A percentile compares a stretch with the other conserved stretches of the same genome.
These are phyloP conservation scores for Cladosporium oxysporum DNA, from an alignment of 2,329 filamentous ascomycete genomes.

Conservation along the genomic window DNA sequence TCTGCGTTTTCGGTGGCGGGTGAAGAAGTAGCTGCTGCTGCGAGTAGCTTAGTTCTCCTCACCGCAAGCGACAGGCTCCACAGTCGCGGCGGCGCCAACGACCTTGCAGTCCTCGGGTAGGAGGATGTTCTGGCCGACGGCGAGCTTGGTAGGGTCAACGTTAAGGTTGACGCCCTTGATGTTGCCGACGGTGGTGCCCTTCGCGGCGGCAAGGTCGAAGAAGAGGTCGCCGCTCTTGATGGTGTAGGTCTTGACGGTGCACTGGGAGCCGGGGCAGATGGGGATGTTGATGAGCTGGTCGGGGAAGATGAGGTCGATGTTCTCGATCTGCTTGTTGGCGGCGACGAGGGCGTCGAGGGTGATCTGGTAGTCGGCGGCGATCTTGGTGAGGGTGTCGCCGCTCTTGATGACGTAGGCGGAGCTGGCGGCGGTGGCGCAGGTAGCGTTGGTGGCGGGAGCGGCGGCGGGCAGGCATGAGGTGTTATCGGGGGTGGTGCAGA, in stretches of 20 bases:
- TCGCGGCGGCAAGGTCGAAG: constrained; percentile 27
- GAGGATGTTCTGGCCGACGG: constrained; percentile 23
- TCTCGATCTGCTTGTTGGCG: constrained; percentile 30
- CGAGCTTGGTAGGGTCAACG: constrained; percentile 25
- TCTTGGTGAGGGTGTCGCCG: constrained; percentile 28
- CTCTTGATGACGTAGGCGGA: constrained; percentile 27
- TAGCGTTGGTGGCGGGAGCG: constrained; percentile 21
- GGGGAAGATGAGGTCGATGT: constrained; percentile 25
- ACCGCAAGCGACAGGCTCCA: not conserved
- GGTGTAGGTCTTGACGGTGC: constrained; percentile 28
- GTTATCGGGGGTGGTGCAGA: constrained; percentile 33
- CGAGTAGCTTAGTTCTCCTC: not conserved
- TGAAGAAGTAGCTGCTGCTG: not conserved
- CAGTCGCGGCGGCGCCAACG: not conserved
- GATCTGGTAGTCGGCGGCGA: constrained; percentile 31
- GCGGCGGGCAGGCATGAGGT: constrained; percentile 25
- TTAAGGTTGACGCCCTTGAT: constrained; percentile 30
- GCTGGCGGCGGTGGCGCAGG: constrained; percentile 30
- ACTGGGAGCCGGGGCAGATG: constrained; percentile 28
- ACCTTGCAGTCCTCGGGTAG: constrained; percentile 23
- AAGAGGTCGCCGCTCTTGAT: constrained; percentile 31
- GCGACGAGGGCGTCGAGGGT: constrained; percentile 27
- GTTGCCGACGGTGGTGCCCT: constrained; percentile 28
- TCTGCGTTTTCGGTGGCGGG: not conserved
- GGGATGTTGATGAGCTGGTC: constrained; percentile 32